These are phyloP conservation scores for Chlamydomonas reinhardtii DNA, from an alignment of 163 green algal species.

Conservation along the genomic window DNA sequence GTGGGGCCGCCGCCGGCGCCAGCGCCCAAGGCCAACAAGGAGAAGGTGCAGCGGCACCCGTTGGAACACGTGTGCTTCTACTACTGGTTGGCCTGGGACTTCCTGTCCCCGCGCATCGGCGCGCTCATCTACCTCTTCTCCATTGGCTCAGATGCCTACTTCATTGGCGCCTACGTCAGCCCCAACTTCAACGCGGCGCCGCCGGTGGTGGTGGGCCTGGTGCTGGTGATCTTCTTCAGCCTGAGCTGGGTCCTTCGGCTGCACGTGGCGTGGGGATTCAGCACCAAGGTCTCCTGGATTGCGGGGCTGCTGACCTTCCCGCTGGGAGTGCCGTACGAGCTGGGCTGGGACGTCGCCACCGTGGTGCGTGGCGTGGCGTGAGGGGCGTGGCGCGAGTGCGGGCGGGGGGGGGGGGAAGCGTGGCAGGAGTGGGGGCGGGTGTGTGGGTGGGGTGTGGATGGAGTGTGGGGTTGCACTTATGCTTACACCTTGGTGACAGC, in stretches of 20 bases:
- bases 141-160: slow-evolving; percentile 21
- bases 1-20: slow-evolving; percentile 34
- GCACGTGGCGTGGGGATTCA: slow-evolving; percentile 28
- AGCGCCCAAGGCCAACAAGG: slow-evolving; percentile 6
- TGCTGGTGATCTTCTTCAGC: slow-evolving; percentile 37
- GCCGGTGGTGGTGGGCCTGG: slow-evolving; percentile 22
- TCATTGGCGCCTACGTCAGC: slow-evolving; percentile 41
- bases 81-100: slow-evolving; percentile 32
- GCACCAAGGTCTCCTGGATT: not conserved
- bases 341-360: slow-evolving; percentile 29
- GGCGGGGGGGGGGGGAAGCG: too few species aligned
- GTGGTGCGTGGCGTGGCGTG: not conserved
- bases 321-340: slow-evolving; percentile 33
- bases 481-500: too few species aligned
- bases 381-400: not conserved
- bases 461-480: too few species aligned
- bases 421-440: not conserved
- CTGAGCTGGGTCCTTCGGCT: slow-evolving; percentile 32
- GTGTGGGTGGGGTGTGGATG: too few species aligned
- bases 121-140: slow-evolving; percentile 35
- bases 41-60: not conserved
- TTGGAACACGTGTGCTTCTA: not conserved
- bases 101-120: slow-evolving; percentile 2
- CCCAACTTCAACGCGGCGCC: not conserved
- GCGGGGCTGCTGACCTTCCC: slow-evolving; percentile 2